phyloP scores from a whole-genome alignment of 495 filamentous ascomycete species.

The Cladorrhinum samala region DNA sequence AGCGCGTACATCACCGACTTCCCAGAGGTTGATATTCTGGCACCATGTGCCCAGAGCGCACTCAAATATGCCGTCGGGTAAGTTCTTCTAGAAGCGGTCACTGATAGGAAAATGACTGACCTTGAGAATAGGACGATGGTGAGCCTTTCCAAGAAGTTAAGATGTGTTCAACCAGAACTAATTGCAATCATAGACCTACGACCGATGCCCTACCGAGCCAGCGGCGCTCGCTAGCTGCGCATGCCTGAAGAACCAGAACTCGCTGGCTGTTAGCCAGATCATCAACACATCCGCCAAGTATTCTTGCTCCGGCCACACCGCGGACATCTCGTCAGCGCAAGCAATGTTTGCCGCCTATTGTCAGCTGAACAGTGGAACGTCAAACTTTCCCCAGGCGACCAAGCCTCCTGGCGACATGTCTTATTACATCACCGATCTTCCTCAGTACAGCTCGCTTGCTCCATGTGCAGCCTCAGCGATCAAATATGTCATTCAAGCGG shows the following conservation, averaged over 20 bases:
- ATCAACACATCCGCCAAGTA: constrained; percentile 38
- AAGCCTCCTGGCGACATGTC: constrained; percentile 43
- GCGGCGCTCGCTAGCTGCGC: constrained; percentile 40
- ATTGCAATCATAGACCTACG: too few relatives aligned
- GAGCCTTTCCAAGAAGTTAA: too few relatives aligned
- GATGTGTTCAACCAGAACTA: too few relatives aligned
- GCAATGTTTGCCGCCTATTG: constrained; percentile 46
- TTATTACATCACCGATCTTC: constrained; percentile 46
- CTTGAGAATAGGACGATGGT: too few relatives aligned
- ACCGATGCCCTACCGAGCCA: constrained; percentile 32
- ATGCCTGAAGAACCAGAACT: constrained; percentile 44
- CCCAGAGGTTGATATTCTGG: constrained; percentile 34
- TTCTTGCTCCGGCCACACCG: constrained; percentile 32
- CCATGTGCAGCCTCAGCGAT: constrained; percentile 38
- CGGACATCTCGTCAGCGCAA: constrained; percentile 41
- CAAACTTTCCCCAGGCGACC: constrained; percentile 37
- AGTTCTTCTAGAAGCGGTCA: too few relatives aligned
- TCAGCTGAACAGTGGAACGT: constrained; percentile 38
- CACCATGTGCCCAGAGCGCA: constrained; percentile 36
- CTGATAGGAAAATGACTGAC: too few relatives aligned
- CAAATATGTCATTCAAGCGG: constrained; percentile 33
- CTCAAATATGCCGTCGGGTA: constrained; percentile 36
- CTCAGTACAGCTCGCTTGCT: constrained; percentile 36
- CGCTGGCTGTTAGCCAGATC: constrained; percentile 26
- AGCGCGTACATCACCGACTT: constrained; percentile 43